These are phyloP conservation scores for Cystobasidium pallidum DNA, from an alignment of 1,284 basidiomycete genomes.

Conservation along the genomic window DNA sequence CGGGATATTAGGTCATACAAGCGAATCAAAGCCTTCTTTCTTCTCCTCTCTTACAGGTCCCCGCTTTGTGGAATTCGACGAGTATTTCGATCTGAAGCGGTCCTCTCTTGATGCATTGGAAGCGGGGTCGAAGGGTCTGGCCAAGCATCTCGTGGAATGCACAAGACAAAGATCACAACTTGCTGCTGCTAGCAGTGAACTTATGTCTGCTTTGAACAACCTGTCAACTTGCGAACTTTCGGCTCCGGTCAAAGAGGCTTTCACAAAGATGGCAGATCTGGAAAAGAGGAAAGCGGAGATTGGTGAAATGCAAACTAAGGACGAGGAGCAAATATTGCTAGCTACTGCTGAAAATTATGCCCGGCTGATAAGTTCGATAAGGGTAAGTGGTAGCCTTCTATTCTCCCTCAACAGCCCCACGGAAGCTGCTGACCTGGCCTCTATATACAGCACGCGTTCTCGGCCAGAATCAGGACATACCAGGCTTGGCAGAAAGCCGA, in stretches of 20 bases:
- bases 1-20: constrained; percentile 52
- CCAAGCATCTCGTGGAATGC: constrained; percentile 80
- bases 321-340: constrained; percentile 49
- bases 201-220: constrained; percentile 54
- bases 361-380: constrained; percentile 83
- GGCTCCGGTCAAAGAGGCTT: constrained; percentile 55
- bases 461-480: constrained; percentile 79
- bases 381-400: constrained; percentile 62
- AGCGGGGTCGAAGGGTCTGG: constrained; percentile 78
- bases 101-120: constrained; percentile 86
- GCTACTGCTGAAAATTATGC: constrained; percentile 83
- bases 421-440: constrained; percentile 53
- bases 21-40: constrained; percentile 51
- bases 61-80: constrained; percentile 89
- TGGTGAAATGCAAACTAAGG: constrained; percentile 46
- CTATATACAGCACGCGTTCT: constrained; percentile 66
- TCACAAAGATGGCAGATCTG: constrained; percentile 55
- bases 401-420: background rate
- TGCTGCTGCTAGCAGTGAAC: constrained; percentile 52
- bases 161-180: constrained; percentile 72
- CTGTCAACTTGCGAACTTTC: constrained; percentile 56
- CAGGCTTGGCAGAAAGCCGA: constrained; percentile 78
- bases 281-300: constrained; percentile 51
- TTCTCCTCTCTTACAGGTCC: constrained; percentile 68
- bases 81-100: constrained; percentile 94